Evolutionary conservation across 345 rosid genomes (phyloP).

Genomic region (Moricandia arvensis): DNA sequence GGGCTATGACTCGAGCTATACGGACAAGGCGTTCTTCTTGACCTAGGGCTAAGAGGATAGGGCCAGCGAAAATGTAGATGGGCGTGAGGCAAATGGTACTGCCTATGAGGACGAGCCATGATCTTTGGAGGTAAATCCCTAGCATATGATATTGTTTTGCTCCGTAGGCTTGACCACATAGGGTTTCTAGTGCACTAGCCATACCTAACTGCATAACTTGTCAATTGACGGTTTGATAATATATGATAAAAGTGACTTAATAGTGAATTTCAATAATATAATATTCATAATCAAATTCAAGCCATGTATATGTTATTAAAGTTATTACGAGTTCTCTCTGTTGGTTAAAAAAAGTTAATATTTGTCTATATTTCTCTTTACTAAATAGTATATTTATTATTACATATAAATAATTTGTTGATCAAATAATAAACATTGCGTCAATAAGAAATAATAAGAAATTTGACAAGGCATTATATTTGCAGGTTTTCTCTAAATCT

Average conservation of each 20-base stretch:
- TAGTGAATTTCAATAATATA: neutral
- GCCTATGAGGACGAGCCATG: constrained; percentile 54
- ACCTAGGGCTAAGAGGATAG: constrained; percentile 52
- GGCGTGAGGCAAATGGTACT: constrained; percentile 49
- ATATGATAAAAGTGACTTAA: neutral
- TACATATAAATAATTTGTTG: too few relatives aligned
- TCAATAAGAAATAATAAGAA: neutral
- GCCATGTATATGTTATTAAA: neutral
- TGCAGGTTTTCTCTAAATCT: neutral
- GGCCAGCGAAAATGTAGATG: constrained; percentile 47
- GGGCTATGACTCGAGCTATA: constrained; percentile 45
- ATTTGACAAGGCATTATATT: neutral
- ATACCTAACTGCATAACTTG: constrained; percentile 56
- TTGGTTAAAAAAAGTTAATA: neutral
- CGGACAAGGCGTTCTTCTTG: constrained; percentile 47
- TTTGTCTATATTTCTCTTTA: neutral
- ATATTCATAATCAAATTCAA: neutral
- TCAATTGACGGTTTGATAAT: neutral
- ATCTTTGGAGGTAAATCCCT: constrained; percentile 75
- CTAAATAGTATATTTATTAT: neutral
- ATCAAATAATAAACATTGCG: neutral
- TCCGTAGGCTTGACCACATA: constrained; percentile 80
- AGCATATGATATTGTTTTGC: constrained; percentile 74
- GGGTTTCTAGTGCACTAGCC: constrained; percentile 75
- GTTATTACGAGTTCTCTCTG: neutral